Evolutionary conservation across 1,284 basidiomycete species (phyloP).

Genomic region (Cryptococcus deneoformans): DNA sequence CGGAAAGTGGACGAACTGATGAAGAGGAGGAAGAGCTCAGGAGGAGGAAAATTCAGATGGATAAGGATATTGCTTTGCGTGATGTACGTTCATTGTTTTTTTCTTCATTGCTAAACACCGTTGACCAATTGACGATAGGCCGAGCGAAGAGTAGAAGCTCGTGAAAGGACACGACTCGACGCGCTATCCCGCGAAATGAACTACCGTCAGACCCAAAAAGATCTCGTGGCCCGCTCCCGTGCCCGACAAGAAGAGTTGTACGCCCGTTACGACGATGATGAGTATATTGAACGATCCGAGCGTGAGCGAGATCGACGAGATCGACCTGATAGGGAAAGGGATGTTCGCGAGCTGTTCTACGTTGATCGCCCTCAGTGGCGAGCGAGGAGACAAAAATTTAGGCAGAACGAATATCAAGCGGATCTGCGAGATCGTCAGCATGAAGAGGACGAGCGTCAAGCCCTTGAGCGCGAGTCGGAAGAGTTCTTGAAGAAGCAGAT

Average conservation of each 20-base stretch:
- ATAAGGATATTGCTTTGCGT: slow-evolving; percentile 75
- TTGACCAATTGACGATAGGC: slow-evolving; percentile 15
- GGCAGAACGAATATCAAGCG: slow-evolving; percentile 69
- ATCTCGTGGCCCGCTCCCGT: slow-evolving; percentile 78
- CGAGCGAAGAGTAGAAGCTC: slow-evolving; percentile 68
- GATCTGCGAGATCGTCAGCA: slow-evolving; percentile 76
- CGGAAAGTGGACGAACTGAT: slow-evolving; percentile 64
- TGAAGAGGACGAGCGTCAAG: slow-evolving; percentile 78
- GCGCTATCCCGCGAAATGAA: slow-evolving; percentile 70
- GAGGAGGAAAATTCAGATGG: slow-evolving; percentile 65
- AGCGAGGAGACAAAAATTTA: slow-evolving; percentile 51
- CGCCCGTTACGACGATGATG: neutral
- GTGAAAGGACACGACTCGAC: slow-evolving; percentile 68
- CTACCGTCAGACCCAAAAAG: slow-evolving; percentile 65
- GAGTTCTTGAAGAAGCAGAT: slow-evolving; percentile 83
- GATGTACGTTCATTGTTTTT: slow-evolving; percentile 59
- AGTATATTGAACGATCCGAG: slow-evolving; percentile 52
- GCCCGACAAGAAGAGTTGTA: slow-evolving; percentile 63
- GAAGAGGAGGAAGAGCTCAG: slow-evolving; percentile 78
- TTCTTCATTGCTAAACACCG: neutral
- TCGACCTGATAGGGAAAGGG: too few relatives aligned
- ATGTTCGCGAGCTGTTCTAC: too few relatives aligned
- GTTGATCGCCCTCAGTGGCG: neutral
- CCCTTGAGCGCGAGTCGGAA: slow-evolving; percentile 78
- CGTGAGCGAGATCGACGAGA: slow-evolving; percentile 52